These are phyloP conservation scores for Chlorella sorokiniana DNA, from an alignment of 139 green algal genomes.

Conservation along the genomic window DNA sequence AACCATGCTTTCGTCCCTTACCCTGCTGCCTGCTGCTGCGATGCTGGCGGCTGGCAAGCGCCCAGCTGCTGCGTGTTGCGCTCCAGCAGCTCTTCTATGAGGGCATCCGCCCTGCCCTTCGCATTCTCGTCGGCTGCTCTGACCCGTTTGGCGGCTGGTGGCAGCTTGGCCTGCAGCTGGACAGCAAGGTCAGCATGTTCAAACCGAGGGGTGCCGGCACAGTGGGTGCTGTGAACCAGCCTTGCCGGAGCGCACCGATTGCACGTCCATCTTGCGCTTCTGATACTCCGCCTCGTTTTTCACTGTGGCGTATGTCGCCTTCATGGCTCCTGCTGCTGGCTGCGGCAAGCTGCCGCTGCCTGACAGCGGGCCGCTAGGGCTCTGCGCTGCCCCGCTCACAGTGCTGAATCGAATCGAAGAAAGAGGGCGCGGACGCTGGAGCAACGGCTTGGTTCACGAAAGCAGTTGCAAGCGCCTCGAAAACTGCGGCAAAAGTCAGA, in stretches of 20 bases:
- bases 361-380: neutral
- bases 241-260: neutral
- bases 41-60: neutral
- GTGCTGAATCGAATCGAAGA: too few species aligned
- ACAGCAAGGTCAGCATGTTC: neutral
- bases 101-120: neutral
- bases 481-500: too few species aligned
- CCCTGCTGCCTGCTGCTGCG: neutral
- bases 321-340: neutral
- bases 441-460: too few species aligned
- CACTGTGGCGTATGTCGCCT: neutral
- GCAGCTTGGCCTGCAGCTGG: neutral
- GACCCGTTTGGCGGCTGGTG: neutral
- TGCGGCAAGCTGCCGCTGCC: neutral
- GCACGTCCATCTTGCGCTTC: conserved; percentile 23
- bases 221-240: too few species aligned
- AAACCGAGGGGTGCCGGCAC: neutral
- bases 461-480: too few species aligned
- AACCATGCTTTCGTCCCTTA: neutral
- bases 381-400: neutral
- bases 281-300: conserved; percentile 17
- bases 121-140: conserved; percentile 17
- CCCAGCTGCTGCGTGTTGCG: conserved; percentile 5
- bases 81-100: conserved; percentile 24
- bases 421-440: too few species aligned